Evolutionary conservation across 202 grass and related monocot species (phyloP), one percentile per base, ranked within the genome.

Genomic region (Eragrostis tef): DNA sequence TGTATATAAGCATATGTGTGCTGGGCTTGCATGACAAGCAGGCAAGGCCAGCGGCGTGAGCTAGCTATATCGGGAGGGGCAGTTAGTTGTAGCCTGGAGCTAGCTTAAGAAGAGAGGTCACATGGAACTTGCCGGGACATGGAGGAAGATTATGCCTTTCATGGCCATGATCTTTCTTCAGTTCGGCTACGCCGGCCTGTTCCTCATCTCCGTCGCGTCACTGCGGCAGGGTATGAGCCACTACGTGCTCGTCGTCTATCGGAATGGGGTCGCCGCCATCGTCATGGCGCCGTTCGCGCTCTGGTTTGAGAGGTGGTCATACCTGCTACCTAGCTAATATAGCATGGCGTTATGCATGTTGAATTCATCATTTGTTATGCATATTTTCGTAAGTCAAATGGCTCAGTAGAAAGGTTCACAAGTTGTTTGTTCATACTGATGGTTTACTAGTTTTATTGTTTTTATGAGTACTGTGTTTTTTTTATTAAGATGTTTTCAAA

Each of bases 181-280:
- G 87, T 89, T 94, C 34, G 89, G 92, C 63, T 94, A 80, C 53
- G 84, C 89, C 27, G 89, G 89, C 25, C 53, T 93, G 84, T 86
- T 85, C 70, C 87, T 97, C 73, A 57, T 97, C 88, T 90, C 93
- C 6, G 88, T 93, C 9, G 86, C 86, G 43, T 91, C 93, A 1
- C 67, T 97, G 61, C 87, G 91, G 22, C 85, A 88, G 11, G 93
- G 93, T 46, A 97, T 97, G 93, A 97, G 88, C 78, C 93, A 97
- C 75, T 97, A 93, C 27, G 86, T 97, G 22, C 90, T 97, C 19
- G 90, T 93, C 21, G 90, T 97, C 41, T 97, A 97, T 56, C 86
- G 93, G 24, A 97, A 97, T 29, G 71, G 42, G 14, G 70, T 81
- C 13, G 93, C 86, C 1, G 86, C 84, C 3, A 25, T 50, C 21